Evolutionary conservation across 108 stramenopile species (phyloP), one percentile per base, ranked within the genome.

Genomic region (Aurantiochytrium sp.): DNA sequence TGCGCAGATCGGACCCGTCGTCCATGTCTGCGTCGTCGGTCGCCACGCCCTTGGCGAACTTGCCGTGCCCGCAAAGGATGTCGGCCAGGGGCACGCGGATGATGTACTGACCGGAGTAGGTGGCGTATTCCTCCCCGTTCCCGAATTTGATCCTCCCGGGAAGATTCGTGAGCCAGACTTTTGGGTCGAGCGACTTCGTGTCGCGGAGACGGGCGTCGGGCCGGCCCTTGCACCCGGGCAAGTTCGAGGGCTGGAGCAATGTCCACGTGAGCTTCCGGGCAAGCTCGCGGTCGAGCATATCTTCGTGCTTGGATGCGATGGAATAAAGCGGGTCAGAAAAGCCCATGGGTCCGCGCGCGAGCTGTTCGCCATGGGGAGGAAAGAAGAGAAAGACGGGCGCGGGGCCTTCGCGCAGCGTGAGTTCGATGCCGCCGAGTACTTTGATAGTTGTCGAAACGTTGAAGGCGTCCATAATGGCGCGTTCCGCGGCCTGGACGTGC

Each of bases 261-360:
- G 73, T 81, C 73, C 73, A 81, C 73, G 50, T 81, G 12, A 81
- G 45, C 73, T 81, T 6, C 19, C 73, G 21, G n/a, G 73, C 73
- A 65, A 65, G 27, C 6, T 19, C 15, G 19, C 8, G 15, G 34
- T 65, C 59, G 8, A 65, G 59, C 42, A 81, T 48, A 81, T 81
- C 45, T 12, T 48, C 39, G 45, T 81, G 73, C 19, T 27, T 22
- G 27, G 39, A 12, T 2, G 42, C 73, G 3, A 48, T 81, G n/a
- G 30, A 10, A 32, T 81, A 81, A 2, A 81, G n/a, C 17, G 73
- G 73, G 30, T 81, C 73, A 1, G n/a, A 6, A 48, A 81, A 81
- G 36, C 73, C 73, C 73, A 81, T 81, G 1, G 42, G 73, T 2
- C 73, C 73, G 6, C 73, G 1, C 12, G 73, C 73, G n/a, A 48